phyloP scores from a whole-genome alignment of 306 rosid species.

The Macrotyloma uniflorum region DNA sequence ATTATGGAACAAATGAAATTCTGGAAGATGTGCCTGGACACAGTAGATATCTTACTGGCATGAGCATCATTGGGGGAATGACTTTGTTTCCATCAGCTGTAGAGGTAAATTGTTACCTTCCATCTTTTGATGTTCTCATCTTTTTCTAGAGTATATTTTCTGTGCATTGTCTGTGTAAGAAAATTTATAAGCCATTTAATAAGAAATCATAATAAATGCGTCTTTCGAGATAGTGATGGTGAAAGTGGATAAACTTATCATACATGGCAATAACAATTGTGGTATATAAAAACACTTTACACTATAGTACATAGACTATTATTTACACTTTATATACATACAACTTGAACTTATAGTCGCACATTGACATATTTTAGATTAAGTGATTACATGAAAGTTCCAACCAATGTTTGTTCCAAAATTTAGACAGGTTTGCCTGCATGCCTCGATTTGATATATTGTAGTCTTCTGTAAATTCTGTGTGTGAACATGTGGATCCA shows the following conservation, averaged over 20 bases:
- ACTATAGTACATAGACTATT: not conserved
- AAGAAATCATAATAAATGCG: not conserved
- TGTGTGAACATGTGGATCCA: not conserved
- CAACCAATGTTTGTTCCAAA: not conserved
- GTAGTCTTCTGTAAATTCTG: not conserved
- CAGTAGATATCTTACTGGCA: constrained; percentile 77
- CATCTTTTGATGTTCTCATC: constrained; percentile 6
- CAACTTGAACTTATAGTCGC: not conserved
- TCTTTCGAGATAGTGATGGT: not conserved
- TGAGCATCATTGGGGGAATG: constrained; percentile 92
- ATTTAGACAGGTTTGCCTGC: not conserved
- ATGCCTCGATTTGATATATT: not conserved
- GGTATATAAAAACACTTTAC: not conserved
- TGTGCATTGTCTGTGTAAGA: too few species aligned
- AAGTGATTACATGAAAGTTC: not conserved
- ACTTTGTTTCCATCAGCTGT: constrained; percentile 79
- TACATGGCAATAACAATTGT: not conserved
- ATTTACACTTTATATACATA: not conserved
- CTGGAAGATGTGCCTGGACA: constrained; percentile 81
- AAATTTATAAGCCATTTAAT: too few species aligned
- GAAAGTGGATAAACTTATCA: not conserved
- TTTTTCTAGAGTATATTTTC: not conserved
- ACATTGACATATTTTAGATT: not conserved
- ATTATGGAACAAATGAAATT: constrained; percentile 66
- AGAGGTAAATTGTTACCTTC: constrained; percentile 56